These are phyloP conservation scores for Eucalyptus sp. DNA, from an alignment of 345 rosid genomes.

Conservation along the genomic window DNA sequence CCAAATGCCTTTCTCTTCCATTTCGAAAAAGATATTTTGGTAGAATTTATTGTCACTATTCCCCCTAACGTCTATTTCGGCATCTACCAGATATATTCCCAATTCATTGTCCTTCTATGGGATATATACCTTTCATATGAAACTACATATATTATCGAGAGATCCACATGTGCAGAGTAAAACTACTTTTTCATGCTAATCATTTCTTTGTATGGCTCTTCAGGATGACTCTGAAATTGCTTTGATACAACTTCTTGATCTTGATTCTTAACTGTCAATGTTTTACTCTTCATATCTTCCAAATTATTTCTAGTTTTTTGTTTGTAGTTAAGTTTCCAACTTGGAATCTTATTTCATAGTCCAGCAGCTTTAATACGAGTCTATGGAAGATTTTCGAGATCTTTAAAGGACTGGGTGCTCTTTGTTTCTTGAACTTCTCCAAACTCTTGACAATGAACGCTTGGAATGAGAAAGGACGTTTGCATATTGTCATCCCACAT, in stretches of 20 bases:
- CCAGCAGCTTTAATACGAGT: not conserved
- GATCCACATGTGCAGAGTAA: not conserved
- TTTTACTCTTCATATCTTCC: not conserved
- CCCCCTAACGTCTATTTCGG: too few species aligned
- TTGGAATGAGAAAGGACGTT: too few species aligned
- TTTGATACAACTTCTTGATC: not conserved
- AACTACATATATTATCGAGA: not conserved
- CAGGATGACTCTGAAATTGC: not conserved
- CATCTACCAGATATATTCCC: too few species aligned
- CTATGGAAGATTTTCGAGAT: too few species aligned
- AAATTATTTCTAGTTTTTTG: not conserved
- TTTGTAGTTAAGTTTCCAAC: not conserved
- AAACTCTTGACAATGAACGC: too few species aligned
- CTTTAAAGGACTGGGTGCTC: too few species aligned
- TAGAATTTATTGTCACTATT: too few species aligned
- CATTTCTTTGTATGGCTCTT: not conserved
- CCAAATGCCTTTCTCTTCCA: too few species aligned
- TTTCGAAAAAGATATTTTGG: too few species aligned
- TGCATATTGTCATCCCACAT: too few species aligned
- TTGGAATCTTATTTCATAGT: not conserved
- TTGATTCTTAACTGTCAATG: not conserved
- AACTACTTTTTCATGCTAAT: not conserved
- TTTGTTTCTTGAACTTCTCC: too few species aligned
- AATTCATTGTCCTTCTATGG: not conserved
- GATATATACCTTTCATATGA: not conserved